Conservation (phyloP, 108 stramenopile species). For the Nitzschia putrida region DNA sequence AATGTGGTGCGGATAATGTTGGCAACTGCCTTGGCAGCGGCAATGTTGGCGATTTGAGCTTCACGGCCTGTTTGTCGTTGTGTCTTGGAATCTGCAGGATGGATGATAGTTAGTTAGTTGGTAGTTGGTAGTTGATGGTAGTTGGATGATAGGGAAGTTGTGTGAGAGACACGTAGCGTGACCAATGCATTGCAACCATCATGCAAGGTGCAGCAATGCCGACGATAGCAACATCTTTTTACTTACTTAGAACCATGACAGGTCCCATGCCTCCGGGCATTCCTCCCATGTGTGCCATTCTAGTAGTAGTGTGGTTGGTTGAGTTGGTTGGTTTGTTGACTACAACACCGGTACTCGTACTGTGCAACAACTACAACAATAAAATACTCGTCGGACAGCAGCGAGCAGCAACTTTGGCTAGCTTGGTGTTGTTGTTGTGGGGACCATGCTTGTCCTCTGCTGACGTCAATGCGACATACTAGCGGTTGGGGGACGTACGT, state of each 20-base stretch:
- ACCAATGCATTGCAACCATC: conserved; percentile 1
- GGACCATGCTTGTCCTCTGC: too few relatives aligned
- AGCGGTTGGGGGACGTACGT: too few relatives aligned
- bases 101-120: neutral
- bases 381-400: too few relatives aligned
- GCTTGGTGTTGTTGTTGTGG: too few relatives aligned
- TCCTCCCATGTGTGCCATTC: conserved; percentile 19
- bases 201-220: neutral
- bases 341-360: too few relatives aligned
- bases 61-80: conserved; percentile 96
- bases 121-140: neutral
- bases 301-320: too few relatives aligned
- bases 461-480: too few relatives aligned
- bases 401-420: too few relatives aligned
- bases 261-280: conserved; percentile 43
- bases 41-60: conserved; percentile 96
- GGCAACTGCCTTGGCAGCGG: conserved; percentile 92
- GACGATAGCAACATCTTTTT: neutral
- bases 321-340: too few relatives aligned
- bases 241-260: conserved; percentile 92
- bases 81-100: conserved; percentile 81
- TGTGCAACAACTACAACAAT: too few relatives aligned
- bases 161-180: neutral
- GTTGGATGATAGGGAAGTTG: too few relatives aligned
- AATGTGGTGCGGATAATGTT: conserved; percentile 99